phyloP scores from a whole-genome alignment of 2,329 filamentous ascomycete species.

The Hypoxylon sp. region DNA sequence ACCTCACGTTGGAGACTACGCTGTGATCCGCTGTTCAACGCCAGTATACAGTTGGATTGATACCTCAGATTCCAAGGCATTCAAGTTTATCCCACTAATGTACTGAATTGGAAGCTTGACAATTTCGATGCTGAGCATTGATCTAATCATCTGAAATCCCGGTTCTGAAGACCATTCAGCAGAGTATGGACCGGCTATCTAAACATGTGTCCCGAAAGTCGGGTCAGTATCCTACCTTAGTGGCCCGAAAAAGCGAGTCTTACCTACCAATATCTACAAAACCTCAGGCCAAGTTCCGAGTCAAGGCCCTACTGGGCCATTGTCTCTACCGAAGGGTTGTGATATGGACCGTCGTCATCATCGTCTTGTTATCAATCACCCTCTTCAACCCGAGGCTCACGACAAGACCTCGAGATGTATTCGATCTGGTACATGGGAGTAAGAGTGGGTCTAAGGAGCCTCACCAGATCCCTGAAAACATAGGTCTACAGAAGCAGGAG shows the following conservation, averaged over 20 bases:
- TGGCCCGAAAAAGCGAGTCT: slow-evolving; percentile 47
- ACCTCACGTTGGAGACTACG: background rate
- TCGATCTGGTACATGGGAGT: slow-evolving; percentile 48
- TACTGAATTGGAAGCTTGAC: slow-evolving; percentile 21
- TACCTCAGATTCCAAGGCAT: background rate
- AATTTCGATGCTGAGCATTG: slow-evolving; percentile 42
- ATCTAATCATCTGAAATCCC: slow-evolving; percentile 23
- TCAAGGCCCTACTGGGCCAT: slow-evolving; percentile 63
- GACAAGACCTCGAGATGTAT: slow-evolving; percentile 46
- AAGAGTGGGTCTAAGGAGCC: slow-evolving; percentile 36
- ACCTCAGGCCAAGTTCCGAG: slow-evolving; percentile 56
- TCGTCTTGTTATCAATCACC: slow-evolving; percentile 57
- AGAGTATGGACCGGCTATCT: slow-evolving; percentile 47
- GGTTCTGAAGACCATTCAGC: slow-evolving; percentile 14
- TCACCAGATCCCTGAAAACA: slow-evolving; percentile 21
- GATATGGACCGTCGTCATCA: slow-evolving; percentile 61
- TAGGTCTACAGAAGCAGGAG: slow-evolving; percentile 42
- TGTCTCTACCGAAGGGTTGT: slow-evolving; percentile 66
- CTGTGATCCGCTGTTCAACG: background rate
- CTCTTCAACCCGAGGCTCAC: slow-evolving; percentile 54
- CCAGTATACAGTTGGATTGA: background rate
- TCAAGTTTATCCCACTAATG: slow-evolving; percentile 15
- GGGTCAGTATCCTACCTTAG: slow-evolving; percentile 40
- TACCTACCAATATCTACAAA: slow-evolving; percentile 50
- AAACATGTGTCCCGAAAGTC: slow-evolving; percentile 46